Evolutionary conservation across 2,329 filamentous ascomycete species (phyloP).

Genomic region (Aspergillus japonicus): DNA sequence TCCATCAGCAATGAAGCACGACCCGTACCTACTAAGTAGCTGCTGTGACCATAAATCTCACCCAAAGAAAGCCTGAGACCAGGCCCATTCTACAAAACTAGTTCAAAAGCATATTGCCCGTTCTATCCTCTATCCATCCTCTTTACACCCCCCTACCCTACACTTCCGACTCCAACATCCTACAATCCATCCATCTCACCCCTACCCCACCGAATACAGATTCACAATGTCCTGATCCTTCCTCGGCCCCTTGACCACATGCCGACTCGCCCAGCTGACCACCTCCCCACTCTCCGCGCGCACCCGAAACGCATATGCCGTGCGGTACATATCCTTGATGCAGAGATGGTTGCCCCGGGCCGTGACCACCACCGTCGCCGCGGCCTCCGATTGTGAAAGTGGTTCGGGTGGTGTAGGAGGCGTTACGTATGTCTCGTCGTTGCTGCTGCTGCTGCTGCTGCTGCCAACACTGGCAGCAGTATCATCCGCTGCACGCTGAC

Average conservation of each 20-base stretch:
- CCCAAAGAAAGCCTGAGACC: too few relatives aligned
- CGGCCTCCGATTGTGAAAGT: neutral
- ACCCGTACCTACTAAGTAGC: too few relatives aligned
- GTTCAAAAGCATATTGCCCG: too few relatives aligned
- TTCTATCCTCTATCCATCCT: too few relatives aligned
- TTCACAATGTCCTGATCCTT: conserved; percentile 49
- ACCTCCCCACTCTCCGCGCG: conserved; percentile 31
- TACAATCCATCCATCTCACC: neutral
- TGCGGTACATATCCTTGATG: conserved; percentile 49
- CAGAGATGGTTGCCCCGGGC: conserved; percentile 47
- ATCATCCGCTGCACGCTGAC: conserved; percentile 1
- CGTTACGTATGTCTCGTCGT: conserved; percentile 18
- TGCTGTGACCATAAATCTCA: too few relatives aligned
- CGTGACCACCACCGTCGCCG: conserved; percentile 31
- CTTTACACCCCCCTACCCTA: too few relatives aligned
- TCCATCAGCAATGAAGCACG: too few relatives aligned
- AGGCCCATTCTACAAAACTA: too few relatives aligned
- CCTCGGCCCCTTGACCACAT: conserved; percentile 47
- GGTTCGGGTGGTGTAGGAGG: conserved; percentile 26
- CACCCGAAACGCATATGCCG: conserved; percentile 44
- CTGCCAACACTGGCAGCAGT: too few relatives aligned
- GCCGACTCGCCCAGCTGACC: conserved; percentile 44
- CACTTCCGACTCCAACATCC: neutral
- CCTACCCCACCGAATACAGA: conserved; percentile 27
- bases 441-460: neutral